phyloP scores from a whole-genome alignment of 2,329 filamentous ascomycete species.

The Hypoxylon sp. region DNA sequence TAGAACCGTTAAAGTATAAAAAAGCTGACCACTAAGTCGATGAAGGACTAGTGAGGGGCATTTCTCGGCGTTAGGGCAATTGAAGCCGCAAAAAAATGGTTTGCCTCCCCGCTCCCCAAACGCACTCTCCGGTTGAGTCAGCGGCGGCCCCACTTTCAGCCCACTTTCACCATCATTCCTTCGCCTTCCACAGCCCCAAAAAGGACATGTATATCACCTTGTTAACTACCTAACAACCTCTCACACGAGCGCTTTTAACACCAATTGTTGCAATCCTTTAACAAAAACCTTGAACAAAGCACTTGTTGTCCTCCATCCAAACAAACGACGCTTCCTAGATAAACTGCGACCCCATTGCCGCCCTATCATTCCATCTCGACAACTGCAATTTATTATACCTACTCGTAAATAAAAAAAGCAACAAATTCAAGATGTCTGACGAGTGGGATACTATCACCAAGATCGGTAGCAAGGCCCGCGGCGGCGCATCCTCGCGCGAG shows the following conservation, averaged over 20 bases:
- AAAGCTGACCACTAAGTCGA: too few species aligned
- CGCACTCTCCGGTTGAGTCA: slow-evolving; percentile 45
- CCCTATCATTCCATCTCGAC: too few species aligned
- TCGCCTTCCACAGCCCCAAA: slow-evolving; percentile 44
- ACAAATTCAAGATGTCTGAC: slow-evolving; percentile 65
- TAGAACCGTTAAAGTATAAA: too few species aligned
- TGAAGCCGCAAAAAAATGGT: slow-evolving; percentile 8
- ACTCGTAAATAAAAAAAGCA: background rate
- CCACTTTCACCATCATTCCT: slow-evolving; percentile 45
- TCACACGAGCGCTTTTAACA: slow-evolving; percentile 17
- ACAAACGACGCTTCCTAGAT: too few species aligned
- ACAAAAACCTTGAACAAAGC: slow-evolving; percentile 5
- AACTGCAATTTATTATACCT: background rate
- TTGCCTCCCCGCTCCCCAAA: slow-evolving; percentile 6
- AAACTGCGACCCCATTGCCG: too few species aligned
- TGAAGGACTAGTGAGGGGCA: too few species aligned
- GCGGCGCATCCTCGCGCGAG: slow-evolving; percentile 75
- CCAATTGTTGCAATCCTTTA: slow-evolving; percentile 8
- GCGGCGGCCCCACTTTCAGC: slow-evolving; percentile 42
- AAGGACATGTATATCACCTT: slow-evolving; percentile 33
- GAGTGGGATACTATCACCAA: slow-evolving; percentile 92
- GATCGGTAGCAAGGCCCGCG: slow-evolving; percentile 86
- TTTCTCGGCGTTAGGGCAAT: slow-evolving; percentile 16
- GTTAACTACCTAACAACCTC: too few species aligned
- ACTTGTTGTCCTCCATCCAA: background rate